Evolutionary conservation across 2,329 filamentous ascomycete species (phyloP).

Genomic region (Trichoderma semiorbis): DNA sequence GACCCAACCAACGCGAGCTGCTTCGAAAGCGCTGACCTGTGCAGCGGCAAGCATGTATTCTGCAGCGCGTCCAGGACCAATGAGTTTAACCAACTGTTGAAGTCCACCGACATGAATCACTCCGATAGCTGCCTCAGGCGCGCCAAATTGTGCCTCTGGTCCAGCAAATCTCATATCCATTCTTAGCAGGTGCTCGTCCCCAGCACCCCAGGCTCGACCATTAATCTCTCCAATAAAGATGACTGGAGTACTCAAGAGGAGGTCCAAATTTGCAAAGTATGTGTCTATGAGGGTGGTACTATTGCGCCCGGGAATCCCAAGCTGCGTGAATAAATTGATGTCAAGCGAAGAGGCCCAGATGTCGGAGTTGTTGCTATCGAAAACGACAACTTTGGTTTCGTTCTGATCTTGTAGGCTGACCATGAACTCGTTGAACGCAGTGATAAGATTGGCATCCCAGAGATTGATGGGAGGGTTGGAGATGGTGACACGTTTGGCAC

Average conservation of each 20-base stretch:
- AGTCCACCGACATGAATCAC: neutral
- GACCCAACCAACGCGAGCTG: neutral
- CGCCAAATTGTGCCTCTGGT: neutral
- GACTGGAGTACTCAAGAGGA: neutral
- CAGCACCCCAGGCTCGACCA: neutral
- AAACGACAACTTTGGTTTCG: neutral
- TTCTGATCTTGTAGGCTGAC: neutral
- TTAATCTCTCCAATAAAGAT: conserved; percentile 5
- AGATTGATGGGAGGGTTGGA: neutral
- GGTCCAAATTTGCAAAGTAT: neutral
- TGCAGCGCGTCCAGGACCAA: neutral
- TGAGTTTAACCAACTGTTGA: neutral
- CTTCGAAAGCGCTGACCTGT: neutral
- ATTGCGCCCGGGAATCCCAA: neutral
- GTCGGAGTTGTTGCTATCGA: neutral
- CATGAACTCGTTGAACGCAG: neutral
- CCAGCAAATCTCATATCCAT: conserved; percentile 7
- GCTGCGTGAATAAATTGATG: neutral
- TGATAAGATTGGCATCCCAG: neutral
- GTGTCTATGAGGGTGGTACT: neutral
- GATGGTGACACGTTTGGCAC: neutral
- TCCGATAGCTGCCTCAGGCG: neutral
- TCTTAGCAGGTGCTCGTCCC: neutral
- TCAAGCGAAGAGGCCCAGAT: neutral
- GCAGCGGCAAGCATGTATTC: neutral